A percentile compares a stretch with the other conserved stretches of the same genome.
These are phyloP conservation scores for Dillenia turbinata DNA, from an alignment of 164 flowering plant genomes.

Conservation along the genomic window DNA sequence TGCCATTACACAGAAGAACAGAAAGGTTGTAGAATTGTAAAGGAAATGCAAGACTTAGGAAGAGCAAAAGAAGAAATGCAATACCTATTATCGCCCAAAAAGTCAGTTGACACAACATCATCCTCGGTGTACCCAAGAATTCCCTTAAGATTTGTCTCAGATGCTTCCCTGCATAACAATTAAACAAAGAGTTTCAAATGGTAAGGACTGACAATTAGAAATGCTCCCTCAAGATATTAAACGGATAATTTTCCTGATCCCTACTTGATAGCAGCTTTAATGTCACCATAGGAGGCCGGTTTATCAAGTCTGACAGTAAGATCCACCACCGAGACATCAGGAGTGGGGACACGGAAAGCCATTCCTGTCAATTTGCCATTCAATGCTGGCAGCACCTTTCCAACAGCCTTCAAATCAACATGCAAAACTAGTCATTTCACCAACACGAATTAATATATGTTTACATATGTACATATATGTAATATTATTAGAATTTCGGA, in stretches of 20 bases:
- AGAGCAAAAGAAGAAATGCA: neutral
- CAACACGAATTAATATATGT: too few species aligned
- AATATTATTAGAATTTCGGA: too few species aligned
- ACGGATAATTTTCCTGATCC: neutral
- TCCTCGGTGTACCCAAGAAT: slow-evolving; percentile 29
- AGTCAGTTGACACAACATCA: slow-evolving; percentile 27
- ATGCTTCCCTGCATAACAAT: slow-evolving; percentile 14
- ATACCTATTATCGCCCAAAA: slow-evolving; percentile 23
- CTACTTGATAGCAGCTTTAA: slow-evolving; percentile 30
- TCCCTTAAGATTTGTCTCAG: slow-evolving; percentile 24
- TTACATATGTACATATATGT: too few species aligned
- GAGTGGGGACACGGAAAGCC: slow-evolving; percentile 29
- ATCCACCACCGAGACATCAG: slow-evolving; percentile 30
- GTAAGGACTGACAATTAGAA: neutral
- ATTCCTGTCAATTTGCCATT: slow-evolving; percentile 29
- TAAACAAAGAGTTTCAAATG: neutral
- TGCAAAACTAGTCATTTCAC: too few species aligned
- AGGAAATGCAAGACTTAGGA: neutral
- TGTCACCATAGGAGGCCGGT: slow-evolving; percentile 18
- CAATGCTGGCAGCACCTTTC: slow-evolving; percentile 28
- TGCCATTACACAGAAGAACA: neutral
- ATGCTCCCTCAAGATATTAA: neutral
- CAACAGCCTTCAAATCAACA: slow-evolving; percentile 21
- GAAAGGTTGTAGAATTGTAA: neutral
- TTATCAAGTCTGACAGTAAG: slow-evolving; percentile 26